Evolutionary conservation across 2,329 filamentous ascomycete genomes (phyloP), one percentile per base, ranked within the genome.

Genomic region (Myriosclerotinia curreyana): DNA sequence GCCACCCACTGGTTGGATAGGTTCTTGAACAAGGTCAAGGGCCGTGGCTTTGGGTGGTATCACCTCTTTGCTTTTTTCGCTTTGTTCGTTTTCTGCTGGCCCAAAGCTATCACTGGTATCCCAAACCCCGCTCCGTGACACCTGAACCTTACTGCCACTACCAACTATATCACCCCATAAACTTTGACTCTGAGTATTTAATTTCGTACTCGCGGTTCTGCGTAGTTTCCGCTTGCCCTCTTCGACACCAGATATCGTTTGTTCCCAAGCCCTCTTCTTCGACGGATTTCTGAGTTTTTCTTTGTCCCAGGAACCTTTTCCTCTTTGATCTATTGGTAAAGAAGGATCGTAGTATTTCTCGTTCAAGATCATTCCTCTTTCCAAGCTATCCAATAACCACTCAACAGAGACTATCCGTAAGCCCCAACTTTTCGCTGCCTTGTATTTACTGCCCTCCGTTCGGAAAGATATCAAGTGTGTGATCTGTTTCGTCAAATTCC

Each of bases 141-240:
- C 71, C 46, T 73, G 70, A n/a, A 69, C 42, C 14, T 34, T 31
- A 7, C 66, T 64, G 70, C 64, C 78, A 44, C 67, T 74, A 63
- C 86, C 86, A 31, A 95, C 83, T 65, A 99, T 96, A 71, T 96
- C 91, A 6, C 89, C 89, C 94, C 94, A 98, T n/a, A 98, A 82
- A 36, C 86, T 87, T 71, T 93, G 87, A 69, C 87, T 89, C 72
- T 97, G 92, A 58, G 83, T 89, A 65, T 83, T 87, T 40, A 98
- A 79, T 74, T 92, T 94, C 73, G 89, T 87, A 75, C 93, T 97
- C 28, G 93, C 90, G 7, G 91, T 92, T 71, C 93, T 89, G 69
- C 95, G 86, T 69, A 99, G 77, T 77, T 97, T 98, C 69, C 92
- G 85, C 67, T 86, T 85, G 5, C 89, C 86, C 11, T 83, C 82